Conservation (phyloP, 2,329 filamentous ascomycete species). For the Ophiostoma perfectum region DNA sequence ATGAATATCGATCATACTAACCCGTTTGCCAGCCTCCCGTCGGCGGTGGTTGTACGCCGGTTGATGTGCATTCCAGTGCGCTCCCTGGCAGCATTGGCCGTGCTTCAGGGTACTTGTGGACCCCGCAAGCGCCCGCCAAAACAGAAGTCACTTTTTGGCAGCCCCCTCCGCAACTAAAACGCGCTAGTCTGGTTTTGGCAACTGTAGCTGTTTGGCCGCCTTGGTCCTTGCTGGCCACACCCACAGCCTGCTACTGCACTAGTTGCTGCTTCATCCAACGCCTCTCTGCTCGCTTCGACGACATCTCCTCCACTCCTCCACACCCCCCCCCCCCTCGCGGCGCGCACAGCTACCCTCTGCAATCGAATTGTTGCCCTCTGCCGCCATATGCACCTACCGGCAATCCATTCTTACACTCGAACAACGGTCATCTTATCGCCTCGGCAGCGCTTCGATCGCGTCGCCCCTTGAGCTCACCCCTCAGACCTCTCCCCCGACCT, state of each 20-base stretch:
- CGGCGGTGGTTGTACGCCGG: neutral
- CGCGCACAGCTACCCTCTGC: too few species aligned
- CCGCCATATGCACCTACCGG: neutral
- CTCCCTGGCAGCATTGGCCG: neutral
- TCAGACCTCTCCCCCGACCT: neutral
- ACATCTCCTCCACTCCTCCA: constrained; percentile 11
- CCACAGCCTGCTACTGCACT: neutral
- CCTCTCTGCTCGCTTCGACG: constrained; percentile 5
- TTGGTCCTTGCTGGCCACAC: constrained; percentile 5
- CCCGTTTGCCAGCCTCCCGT: neutral
- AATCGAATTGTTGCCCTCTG: too few species aligned
- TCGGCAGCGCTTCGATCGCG: neutral
- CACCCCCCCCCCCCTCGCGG: neutral
- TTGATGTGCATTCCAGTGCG: neutral
- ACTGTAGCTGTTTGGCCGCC: neutral
- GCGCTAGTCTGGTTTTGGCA: neutral
- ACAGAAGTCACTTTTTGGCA: neutral
- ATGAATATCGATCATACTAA: too few species aligned
- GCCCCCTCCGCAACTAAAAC: constrained; percentile 2
- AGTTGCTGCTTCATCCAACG: neutral
- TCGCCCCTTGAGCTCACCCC: neutral
- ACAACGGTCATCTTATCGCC: neutral
- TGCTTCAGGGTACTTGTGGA: neutral
- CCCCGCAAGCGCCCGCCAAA: neutral
- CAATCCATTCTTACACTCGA: neutral